Evolutionary conservation across 371 early-diverging fungal genomes (phyloP).

Genomic region (Rhizopus microsporus): DNA sequence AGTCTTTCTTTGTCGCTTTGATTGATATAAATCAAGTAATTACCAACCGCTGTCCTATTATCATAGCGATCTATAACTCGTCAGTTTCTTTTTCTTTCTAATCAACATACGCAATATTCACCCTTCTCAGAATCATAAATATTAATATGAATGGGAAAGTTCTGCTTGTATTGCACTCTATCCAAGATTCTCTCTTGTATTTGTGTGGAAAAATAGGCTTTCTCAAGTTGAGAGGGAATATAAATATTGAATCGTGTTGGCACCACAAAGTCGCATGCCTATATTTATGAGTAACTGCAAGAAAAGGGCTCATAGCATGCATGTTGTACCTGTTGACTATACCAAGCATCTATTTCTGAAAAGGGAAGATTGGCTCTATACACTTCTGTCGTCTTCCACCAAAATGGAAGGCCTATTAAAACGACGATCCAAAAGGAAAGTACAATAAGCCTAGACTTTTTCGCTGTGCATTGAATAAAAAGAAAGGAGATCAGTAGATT

Average conservation of each 20-base stretch:
- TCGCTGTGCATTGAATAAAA: slow-evolving; percentile 1
- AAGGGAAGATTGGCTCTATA: slow-evolving; percentile 86
- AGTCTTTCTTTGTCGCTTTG: slow-evolving; percentile 12
- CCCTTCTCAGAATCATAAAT: background rate
- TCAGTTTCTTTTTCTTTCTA: background rate
- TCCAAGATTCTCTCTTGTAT: slow-evolving; percentile 4
- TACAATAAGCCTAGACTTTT: slow-evolving; percentile 47
- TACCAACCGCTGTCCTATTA: slow-evolving; percentile 24
- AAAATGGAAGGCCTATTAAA: slow-evolving; percentile 80
- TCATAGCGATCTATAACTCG: slow-evolving; percentile 1
- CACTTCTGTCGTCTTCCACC: slow-evolving; percentile 92
- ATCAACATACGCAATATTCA: slow-evolving; percentile 1
- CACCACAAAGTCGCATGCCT: slow-evolving; percentile 30
- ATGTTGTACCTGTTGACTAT: slow-evolving; percentile 44
- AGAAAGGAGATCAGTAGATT: background rate
- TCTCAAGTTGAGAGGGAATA: slow-evolving; percentile 13
- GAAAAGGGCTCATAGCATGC: background rate
- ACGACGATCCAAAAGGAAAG: slow-evolving; percentile 65
- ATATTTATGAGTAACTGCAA: background rate
- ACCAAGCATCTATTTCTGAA: slow-evolving; percentile 66
- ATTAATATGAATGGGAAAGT: slow-evolving; percentile 15
- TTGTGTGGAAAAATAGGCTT: slow-evolving; percentile 2
- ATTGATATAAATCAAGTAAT: slow-evolving; percentile 26
- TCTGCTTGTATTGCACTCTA: slow-evolving; percentile 6
- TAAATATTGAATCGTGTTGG: slow-evolving; percentile 25